Conservation (phyloP, 2,329 filamentous ascomycete genomes). For the Endoconidiophora laricicola region DNA sequence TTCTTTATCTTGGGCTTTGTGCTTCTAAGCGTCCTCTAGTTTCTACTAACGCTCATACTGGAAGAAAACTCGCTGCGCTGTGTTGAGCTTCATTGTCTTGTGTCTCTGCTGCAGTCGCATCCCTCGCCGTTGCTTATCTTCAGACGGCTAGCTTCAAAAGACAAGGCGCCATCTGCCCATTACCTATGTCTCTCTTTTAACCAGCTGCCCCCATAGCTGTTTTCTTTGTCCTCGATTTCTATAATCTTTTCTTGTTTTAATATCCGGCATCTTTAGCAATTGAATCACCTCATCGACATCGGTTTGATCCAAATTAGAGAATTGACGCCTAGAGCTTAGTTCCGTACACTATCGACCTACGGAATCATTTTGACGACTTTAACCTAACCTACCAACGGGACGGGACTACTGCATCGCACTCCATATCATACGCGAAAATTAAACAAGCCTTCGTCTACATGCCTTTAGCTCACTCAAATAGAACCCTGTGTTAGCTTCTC, state of each 20-base stretch:
- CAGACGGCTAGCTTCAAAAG: background rate
- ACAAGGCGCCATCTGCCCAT: too few species aligned
- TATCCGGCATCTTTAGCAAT: background rate
- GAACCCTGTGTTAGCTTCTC: background rate
- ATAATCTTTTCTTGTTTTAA: background rate
- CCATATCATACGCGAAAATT: too few species aligned
- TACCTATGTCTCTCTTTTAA: slow-evolving; percentile 14
- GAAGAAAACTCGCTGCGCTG: background rate
- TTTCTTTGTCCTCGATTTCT: slow-evolving; percentile 5
- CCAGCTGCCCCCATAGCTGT: slow-evolving; percentile 9
- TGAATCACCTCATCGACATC: too few species aligned
- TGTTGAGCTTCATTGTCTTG: slow-evolving; percentile 5
- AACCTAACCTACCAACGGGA: too few species aligned
- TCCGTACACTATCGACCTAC: too few species aligned
- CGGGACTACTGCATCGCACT: too few species aligned
- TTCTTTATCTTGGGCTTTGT: slow-evolving; percentile 13
- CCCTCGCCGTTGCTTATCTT: background rate
- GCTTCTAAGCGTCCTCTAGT: slow-evolving; percentile 8
- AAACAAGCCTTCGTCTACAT: too few species aligned
- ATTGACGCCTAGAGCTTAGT: too few species aligned
- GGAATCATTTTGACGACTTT: too few species aligned
- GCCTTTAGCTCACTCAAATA: too few species aligned
- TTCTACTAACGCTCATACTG: slow-evolving; percentile 8
- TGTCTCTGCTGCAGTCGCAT: background rate
- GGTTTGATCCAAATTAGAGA: too few species aligned